phyloP scores from a whole-genome alignment of 2,329 filamentous ascomycete species.

The Verticillium klebahnii region DNA sequence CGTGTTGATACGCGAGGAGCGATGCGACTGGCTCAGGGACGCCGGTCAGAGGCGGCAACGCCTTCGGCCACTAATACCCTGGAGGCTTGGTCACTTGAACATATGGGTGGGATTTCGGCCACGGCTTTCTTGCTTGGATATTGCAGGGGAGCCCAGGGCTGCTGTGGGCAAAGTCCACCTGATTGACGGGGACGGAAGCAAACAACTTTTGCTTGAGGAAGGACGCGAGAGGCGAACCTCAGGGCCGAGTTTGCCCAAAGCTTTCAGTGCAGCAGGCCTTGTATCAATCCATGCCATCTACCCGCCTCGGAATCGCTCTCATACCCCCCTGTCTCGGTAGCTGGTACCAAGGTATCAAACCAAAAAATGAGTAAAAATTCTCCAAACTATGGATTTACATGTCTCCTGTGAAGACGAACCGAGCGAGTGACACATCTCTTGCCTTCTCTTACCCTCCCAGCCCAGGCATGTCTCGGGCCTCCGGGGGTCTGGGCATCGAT shows the following conservation, averaged over 20 bases:
- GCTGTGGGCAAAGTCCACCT: neutral
- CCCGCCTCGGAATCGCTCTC: neutral
- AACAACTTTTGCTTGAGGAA: neutral
- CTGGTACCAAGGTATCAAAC: neutral
- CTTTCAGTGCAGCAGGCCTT: neutral
- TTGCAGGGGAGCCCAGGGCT: neutral
- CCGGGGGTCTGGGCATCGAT: neutral
- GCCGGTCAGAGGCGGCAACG: neutral
- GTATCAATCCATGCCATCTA: neutral
- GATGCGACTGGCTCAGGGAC: neutral
- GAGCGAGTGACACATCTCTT: neutral
- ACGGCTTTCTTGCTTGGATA: neutral
- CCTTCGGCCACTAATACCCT: neutral
- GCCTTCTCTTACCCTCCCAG: neutral
- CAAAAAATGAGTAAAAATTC: neutral
- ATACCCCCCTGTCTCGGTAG: neutral
- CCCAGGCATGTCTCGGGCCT: neutral
- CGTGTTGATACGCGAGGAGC: neutral
- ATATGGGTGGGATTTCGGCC: neutral
- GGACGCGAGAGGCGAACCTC: neutral
- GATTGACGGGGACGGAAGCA: neutral
- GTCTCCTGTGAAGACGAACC: neutral
- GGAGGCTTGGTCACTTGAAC: neutral
- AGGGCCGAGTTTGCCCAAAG: neutral
- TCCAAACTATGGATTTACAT: neutral